Evolutionary conservation across 371 early-diverging fungal genomes (phyloP).

Genomic region (Rhizopus delemar): DNA sequence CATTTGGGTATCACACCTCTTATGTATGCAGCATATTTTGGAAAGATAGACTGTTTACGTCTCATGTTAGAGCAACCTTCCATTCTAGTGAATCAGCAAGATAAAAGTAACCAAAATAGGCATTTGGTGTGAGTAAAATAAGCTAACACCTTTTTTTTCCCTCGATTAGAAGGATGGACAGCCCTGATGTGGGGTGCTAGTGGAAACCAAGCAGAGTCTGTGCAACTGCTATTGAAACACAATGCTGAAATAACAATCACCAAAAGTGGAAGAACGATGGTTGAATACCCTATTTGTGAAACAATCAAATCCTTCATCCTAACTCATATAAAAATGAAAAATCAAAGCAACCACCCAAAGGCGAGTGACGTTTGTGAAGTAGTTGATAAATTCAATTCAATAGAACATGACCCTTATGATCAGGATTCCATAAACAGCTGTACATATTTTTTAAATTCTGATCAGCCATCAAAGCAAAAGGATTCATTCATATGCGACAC

Average conservation of each 20-base stretch:
- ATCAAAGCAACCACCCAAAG: no score
- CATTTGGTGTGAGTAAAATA: conserved; percentile 1
- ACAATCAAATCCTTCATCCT: conserved; percentile 23
- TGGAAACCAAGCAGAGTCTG: conserved; percentile 67
- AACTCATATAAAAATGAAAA: no score
- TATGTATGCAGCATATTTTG: conserved; percentile 33
- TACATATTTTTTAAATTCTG: neutral
- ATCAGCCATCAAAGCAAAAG: no score
- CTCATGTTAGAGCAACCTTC: conserved; percentile 17
- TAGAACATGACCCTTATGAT: no score
- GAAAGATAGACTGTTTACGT: conserved; percentile 17
- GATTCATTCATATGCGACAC: no score
- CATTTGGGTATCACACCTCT: conserved; percentile 13
- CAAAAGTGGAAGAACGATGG: conserved; percentile 68
- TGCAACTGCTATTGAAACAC: conserved; percentile 64
- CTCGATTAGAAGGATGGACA: conserved; percentile 82
- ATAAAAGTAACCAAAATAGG: conserved; percentile 23
- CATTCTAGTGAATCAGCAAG: conserved; percentile 19
- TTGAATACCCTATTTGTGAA: conserved; percentile 60
- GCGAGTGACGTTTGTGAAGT: no score
- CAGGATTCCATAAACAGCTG: no score
- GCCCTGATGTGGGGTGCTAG: conserved; percentile 90
- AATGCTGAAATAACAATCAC: conserved; percentile 72
- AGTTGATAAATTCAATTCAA: no score
- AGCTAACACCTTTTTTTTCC: neutral